These are phyloP conservation scores for Sphaerulina populicola DNA, from an alignment of 2,329 filamentous ascomycete species.

Conservation along the genomic window DNA sequence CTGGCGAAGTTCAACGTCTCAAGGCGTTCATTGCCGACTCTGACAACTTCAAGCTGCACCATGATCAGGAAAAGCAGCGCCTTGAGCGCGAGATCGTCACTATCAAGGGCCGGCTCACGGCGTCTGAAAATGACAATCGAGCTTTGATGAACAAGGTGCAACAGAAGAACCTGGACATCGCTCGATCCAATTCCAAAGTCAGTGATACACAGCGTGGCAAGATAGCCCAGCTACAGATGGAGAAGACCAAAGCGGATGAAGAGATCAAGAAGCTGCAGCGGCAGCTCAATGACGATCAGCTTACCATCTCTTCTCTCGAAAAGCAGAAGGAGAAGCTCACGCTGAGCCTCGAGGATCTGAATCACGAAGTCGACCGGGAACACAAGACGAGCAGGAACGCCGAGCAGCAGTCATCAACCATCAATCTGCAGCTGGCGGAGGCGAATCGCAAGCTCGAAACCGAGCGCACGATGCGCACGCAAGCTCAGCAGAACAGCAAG, in stretches of 20 bases:
- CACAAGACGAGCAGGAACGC: slow-evolving; percentile 83
- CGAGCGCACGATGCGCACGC: slow-evolving; percentile 73
- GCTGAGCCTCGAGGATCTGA: slow-evolving; percentile 80
- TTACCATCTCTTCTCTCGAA: slow-evolving; percentile 73
- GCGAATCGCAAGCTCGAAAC: slow-evolving; percentile 83
- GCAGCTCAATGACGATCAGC: slow-evolving; percentile 76
- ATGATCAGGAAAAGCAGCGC: slow-evolving; percentile 89
- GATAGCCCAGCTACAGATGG: slow-evolving; percentile 65
- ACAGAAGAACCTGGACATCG: slow-evolving; percentile 94
- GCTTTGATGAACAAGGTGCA: slow-evolving; percentile 94
- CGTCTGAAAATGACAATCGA: slow-evolving; percentile 93
- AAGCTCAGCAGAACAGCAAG: slow-evolving; percentile 77
- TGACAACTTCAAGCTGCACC: slow-evolving; percentile 77
- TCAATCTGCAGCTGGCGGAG: slow-evolving; percentile 77
- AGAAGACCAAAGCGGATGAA: slow-evolving; percentile 76
- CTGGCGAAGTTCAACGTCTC: slow-evolving; percentile 71
- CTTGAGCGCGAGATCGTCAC: slow-evolving; percentile 85
- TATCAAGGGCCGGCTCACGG: slow-evolving; percentile 76
- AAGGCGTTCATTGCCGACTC: slow-evolving; percentile 83
- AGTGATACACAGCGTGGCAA: slow-evolving; percentile 75
- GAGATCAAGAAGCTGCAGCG: slow-evolving; percentile 71
- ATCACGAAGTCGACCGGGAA: slow-evolving; percentile 82
- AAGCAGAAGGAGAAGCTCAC: slow-evolving; percentile 92
- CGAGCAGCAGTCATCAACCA: slow-evolving; percentile 74
- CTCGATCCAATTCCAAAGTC: slow-evolving; percentile 75